These are phyloP conservation scores for Heliocybe sulcata DNA, from an alignment of 1,284 basidiomycete species.

Conservation along the genomic window DNA sequence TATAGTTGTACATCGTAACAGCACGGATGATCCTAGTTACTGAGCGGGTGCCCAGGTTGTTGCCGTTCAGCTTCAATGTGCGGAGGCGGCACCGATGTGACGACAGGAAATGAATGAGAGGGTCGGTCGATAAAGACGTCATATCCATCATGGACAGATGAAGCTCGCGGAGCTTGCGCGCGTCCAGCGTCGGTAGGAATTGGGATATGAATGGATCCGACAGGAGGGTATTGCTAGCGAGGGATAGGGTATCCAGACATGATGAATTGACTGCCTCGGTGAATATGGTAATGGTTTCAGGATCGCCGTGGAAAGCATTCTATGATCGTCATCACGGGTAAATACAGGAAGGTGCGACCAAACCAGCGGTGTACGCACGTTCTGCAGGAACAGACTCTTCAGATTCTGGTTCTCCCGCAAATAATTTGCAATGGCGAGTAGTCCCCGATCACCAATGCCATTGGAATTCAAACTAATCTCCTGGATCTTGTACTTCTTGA, in stretches of 20 bases:
- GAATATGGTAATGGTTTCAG: conserved; percentile 24
- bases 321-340: not conserved
- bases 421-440: conserved; percentile 46
- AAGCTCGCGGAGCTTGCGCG: conserved; percentile 42
- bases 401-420: conserved; percentile 39
- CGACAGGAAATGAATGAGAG: conserved; percentile 42
- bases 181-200: conserved; percentile 41
- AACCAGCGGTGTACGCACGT: conserved; percentile 33
- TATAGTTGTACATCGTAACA: conserved; percentile 41
- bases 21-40: conserved; percentile 38
- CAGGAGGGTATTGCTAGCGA: conserved; percentile 34
- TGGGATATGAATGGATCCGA: conserved; percentile 41
- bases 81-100: conserved; percentile 45
- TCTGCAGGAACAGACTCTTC: conserved; percentile 43
- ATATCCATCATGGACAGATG: conserved; percentile 48
- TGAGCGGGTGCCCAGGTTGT: conserved; percentile 38
- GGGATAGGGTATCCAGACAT: conserved; percentile 32
- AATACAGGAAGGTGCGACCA: conserved; percentile 3
- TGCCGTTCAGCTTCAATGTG: conserved; percentile 48
- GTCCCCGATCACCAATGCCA: conserved; percentile 44
- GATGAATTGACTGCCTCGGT: conserved; percentile 42
- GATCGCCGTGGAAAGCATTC: not conserved
- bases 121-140: conserved; percentile 33
- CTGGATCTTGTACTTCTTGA: conserved; percentile 37
- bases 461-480: conserved; percentile 55